Conservation (phyloP, 2,329 filamentous ascomycete species). For the Fusarium secorum region DNA sequence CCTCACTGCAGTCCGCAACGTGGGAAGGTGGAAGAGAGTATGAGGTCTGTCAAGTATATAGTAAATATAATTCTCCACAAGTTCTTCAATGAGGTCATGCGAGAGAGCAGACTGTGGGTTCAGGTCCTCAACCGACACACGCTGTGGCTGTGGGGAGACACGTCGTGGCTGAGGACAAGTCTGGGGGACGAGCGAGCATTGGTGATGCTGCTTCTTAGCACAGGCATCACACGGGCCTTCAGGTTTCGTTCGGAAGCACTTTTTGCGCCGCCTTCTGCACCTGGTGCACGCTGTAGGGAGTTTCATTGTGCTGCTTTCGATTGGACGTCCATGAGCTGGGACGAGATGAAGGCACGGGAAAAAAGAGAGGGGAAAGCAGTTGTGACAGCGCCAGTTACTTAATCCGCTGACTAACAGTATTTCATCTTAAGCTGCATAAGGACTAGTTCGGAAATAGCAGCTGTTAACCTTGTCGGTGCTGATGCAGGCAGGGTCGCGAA, state of each 20-base stretch:
- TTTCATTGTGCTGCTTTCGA: background rate
- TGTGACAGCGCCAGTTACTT: background rate
- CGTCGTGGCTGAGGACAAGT: background rate
- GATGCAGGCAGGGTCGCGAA: background rate
- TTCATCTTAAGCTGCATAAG: background rate
- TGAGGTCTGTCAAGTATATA: conserved; percentile 10
- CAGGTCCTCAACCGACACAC: background rate
- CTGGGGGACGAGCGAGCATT: conserved; percentile 8
- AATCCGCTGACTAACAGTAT: background rate
- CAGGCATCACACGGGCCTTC: background rate
- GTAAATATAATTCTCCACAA: conserved; percentile 11
- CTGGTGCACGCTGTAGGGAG: background rate
- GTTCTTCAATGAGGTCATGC: conserved; percentile 6
- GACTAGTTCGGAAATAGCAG: background rate
- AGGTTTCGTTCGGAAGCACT: conserved; percentile 1
- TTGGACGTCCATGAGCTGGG: background rate
- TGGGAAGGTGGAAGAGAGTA: background rate
- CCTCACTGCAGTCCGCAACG: background rate
- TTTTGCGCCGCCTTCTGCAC: conserved; percentile 8
- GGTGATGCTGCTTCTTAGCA: background rate
- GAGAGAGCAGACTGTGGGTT: background rate
- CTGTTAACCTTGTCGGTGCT: background rate
- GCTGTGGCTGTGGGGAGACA: background rate
- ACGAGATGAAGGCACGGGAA: background rate
- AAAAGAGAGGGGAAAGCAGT: background rate